Evolutionary conservation across 163 green algal species (phyloP).

Genomic region (Scenedesmus sp.): DNA sequence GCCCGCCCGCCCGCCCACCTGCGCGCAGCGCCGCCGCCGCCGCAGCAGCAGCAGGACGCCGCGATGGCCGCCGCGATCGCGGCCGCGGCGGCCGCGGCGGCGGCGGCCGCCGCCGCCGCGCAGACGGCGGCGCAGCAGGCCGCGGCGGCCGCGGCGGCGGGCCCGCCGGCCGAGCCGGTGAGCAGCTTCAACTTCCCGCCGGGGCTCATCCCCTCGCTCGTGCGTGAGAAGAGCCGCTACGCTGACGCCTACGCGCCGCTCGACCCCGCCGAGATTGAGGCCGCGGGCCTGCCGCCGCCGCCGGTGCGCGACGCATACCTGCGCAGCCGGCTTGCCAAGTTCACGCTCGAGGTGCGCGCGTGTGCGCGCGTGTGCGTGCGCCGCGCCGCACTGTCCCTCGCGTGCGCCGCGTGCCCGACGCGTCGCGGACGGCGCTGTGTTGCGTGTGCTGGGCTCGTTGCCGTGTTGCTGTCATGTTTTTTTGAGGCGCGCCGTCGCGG

Average conservation of each 20-base stretch:
- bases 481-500: neutral
- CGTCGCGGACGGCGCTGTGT: neutral
- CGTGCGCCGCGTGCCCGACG: neutral
- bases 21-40: too few relatives aligned
- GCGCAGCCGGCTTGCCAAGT: conserved; percentile 74
- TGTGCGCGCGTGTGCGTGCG: conserved; percentile 43
- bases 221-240: conserved; percentile 63
- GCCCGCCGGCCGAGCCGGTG: conserved; percentile 25
- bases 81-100: neutral
- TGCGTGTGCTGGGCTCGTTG: neutral
- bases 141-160: neutral
- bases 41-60: too few relatives aligned
- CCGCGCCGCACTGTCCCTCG: too few relatives aligned
- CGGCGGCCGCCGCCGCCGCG: conserved; percentile 37
- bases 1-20: too few relatives aligned
- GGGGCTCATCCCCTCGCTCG: conserved; percentile 76
- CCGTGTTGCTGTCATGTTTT: neutral
- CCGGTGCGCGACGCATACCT: conserved; percentile 77
- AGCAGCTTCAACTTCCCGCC: conserved; percentile 65
- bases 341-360: conserved; percentile 71
- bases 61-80: neutral
- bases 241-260: conserved; percentile 77
- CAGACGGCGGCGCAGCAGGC: neutral
- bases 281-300: conserved; percentile 59
- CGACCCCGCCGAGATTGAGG: conserved; percentile 68